Evolutionary conservation across 441 rosid genomes (phyloP).

Genomic region (Breynia disticha): DNA sequence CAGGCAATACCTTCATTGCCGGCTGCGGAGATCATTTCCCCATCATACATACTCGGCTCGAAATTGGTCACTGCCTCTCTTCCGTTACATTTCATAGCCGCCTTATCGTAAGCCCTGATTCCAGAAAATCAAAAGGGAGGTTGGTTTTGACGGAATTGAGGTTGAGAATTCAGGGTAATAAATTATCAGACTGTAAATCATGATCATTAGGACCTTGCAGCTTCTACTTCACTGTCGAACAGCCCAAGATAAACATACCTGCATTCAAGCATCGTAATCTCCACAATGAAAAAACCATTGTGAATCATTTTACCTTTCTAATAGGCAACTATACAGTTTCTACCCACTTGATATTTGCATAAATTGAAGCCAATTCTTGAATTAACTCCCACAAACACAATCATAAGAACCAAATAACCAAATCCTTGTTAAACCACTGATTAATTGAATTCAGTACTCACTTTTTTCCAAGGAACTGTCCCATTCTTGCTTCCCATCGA

Average conservation of each 20-base stretch:
- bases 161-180: conserved; percentile 40
- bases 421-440: conserved; percentile 13
- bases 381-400: conserved; percentile 17
- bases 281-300: conserved; percentile 41
- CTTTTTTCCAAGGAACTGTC: conserved; percentile 92
- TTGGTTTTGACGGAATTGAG: conserved; percentile 40
- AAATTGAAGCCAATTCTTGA: conserved; percentile 19
- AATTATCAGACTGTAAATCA: conserved; percentile 47
- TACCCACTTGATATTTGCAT: conserved; percentile 19
- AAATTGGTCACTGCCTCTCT: conserved; percentile 89
- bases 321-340: conserved; percentile 27
- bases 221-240: conserved; percentile 80
- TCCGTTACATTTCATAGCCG: conserved; percentile 75
- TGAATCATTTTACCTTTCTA: conserved; percentile 37
- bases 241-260: conserved; percentile 94
- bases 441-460: conserved; percentile 34
- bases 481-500: conserved; percentile 97
- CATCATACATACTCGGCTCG: conserved; percentile 56
- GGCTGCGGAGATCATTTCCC: conserved; percentile 42
- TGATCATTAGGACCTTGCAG: conserved; percentile 88
- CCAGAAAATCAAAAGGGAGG: conserved; percentile 43
- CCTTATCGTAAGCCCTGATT: conserved; percentile 92
- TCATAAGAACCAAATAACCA: conserved; percentile 3
- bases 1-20: conserved; percentile 39
- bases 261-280: conserved; percentile 50